A percentile compares a stretch with the other conserved stretches of the same genome.
Conservation (phyloP, 2,329 filamentous ascomycete species). For the Trichoderma koningiopsis region DNA sequence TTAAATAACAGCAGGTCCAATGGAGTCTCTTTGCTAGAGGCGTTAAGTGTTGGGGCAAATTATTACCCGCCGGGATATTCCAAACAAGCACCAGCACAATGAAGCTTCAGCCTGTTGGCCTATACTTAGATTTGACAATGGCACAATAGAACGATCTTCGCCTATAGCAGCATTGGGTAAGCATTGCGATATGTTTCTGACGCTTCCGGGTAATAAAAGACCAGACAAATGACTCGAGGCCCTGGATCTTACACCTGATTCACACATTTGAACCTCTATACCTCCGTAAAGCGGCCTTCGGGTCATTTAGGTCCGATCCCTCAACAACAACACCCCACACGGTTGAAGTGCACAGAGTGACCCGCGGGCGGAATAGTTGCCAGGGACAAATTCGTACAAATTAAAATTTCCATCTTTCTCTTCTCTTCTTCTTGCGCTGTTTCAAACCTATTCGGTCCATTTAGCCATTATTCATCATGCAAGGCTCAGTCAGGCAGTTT, state of each 20-base stretch:
- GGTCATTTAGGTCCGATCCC: conserved; percentile 26
- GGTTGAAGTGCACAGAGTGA: not conserved
- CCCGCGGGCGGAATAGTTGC: not conserved
- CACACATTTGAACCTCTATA: not conserved
- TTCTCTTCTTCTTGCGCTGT: not conserved
- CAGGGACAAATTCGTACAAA: not conserved
- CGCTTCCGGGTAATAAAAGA: not conserved
- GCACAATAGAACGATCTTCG: not conserved
- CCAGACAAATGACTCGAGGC: not conserved
- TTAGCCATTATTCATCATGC: conserved; percentile 40
- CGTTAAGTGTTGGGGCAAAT: not conserved
- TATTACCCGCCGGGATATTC: not conserved
- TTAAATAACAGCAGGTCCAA: not conserved
- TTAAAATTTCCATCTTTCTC: conserved; percentile 4
- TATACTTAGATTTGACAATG: not conserved
- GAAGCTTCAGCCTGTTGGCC: too few species aligned
- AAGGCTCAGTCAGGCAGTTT: conserved; percentile 56
- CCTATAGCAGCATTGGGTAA: not conserved
- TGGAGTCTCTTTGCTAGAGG: not conserved
- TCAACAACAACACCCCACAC: conserved; percentile 19
- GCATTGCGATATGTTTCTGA: not conserved
- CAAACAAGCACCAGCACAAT: not conserved
- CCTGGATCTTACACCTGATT: not conserved
- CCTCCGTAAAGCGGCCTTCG: conserved; percentile 28
- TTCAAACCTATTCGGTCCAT: not conserved